Evolutionary conservation across 108 stramenopile species (phyloP).

Genomic region (Mediolabrus comicus): DNA sequence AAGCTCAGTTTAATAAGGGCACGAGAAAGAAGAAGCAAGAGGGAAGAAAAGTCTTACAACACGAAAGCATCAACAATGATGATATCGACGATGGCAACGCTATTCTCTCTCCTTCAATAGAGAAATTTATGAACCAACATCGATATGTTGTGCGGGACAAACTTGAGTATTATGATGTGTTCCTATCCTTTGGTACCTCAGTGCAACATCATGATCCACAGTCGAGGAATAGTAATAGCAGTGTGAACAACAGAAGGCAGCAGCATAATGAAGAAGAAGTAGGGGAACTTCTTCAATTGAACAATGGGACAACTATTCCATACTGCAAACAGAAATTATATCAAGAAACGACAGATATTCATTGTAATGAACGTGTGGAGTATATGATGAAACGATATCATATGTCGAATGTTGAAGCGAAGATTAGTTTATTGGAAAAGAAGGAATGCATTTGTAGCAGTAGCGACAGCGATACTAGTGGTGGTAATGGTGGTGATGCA

Average conservation of each 20-base stretch:
- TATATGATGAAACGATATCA: not conserved
- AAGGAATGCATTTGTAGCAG: not conserved
- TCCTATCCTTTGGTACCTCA: not conserved
- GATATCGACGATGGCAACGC: not conserved
- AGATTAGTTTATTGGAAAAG: not conserved
- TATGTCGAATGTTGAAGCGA: not conserved
- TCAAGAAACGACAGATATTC: not conserved
- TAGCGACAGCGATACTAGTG: not conserved
- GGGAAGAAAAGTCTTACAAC: no score
- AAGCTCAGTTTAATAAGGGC: not conserved
- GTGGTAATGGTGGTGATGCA: not conserved
- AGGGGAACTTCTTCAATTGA: not conserved
- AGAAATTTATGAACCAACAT: slow-evolving; percentile 14
- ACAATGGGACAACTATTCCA: not conserved
- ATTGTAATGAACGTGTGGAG: not conserved
- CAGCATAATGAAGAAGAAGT: no score
- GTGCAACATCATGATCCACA: not conserved
- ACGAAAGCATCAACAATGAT: no score
- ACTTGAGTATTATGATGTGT: slow-evolving; percentile 6
- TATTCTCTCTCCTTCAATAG: not conserved
- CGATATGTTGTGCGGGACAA: slow-evolving; percentile 20
- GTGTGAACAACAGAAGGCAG: no score
- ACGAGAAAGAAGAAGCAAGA: not conserved
- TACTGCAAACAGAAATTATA: not conserved
- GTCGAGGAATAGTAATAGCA: not conserved